phyloP scores from a whole-genome alignment of 352 stramenopile genomes.

The Phytophthora parvispora region DNA sequence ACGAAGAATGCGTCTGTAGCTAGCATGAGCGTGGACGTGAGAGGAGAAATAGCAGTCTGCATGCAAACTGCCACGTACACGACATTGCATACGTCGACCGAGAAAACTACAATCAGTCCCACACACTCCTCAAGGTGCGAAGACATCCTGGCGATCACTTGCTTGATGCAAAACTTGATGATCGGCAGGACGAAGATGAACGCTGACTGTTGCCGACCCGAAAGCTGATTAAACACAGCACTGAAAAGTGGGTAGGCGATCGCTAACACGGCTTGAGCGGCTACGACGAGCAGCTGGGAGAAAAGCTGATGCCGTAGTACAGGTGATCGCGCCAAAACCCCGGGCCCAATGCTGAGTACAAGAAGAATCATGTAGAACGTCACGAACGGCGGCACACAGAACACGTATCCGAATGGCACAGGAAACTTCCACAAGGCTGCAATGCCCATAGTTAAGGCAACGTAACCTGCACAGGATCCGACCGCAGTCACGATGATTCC shows the following conservation, averaged over 20 bases:
- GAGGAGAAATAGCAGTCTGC: constrained; percentile 11
- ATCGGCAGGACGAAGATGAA: background rate
- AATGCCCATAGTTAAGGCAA: too few species aligned
- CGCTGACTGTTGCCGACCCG: background rate
- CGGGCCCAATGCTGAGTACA: background rate
- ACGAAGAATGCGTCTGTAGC: constrained; percentile 21
- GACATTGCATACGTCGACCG: constrained; percentile 30
- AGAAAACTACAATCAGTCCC: constrained; percentile 16
- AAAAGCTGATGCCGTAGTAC: constrained; percentile 3
- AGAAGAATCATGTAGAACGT: too few species aligned
- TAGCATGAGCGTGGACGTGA: constrained; percentile 11
- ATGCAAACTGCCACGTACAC: constrained; percentile 31
- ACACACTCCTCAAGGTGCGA: constrained; percentile 14
- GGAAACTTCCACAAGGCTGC: too few species aligned
- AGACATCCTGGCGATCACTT: constrained; percentile 2
- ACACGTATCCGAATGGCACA: too few species aligned
- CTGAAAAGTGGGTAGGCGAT: constrained; percentile 13
- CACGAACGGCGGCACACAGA: too few species aligned
- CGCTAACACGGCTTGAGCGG: constrained; percentile 1
- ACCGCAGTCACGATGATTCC: too few species aligned
- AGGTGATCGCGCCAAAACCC: background rate
- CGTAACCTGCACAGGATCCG: too few species aligned
- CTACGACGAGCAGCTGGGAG: constrained; percentile 1
- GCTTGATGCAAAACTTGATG: constrained; percentile 24
- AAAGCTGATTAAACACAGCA: background rate